Conservation (phyloP, 257 asterid genomes). For the Paraleonurus japonicus region DNA sequence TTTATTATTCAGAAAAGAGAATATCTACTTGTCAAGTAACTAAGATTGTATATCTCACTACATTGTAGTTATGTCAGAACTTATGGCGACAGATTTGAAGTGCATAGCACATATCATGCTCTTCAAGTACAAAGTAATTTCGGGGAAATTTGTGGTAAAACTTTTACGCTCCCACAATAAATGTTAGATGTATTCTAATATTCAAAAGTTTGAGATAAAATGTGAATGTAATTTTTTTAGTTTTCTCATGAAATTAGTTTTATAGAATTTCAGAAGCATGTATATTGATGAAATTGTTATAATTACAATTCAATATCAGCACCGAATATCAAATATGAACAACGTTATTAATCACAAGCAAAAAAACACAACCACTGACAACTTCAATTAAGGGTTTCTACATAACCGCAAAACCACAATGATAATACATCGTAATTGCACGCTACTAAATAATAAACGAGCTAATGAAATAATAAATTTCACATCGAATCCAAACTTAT, state of each 20-base stretch:
- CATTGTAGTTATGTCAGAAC: background rate
- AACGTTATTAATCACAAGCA: conserved; percentile 14
- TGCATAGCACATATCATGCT: background rate
- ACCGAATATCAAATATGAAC: background rate
- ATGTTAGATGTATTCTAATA: background rate
- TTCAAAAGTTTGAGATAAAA: background rate
- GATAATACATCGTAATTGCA: conserved; percentile 22
- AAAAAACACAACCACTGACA: background rate
- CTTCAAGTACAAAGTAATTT: background rate
- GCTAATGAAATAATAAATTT: conserved; percentile 22
- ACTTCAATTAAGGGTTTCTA: conserved; percentile 26
- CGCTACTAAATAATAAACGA: conserved; percentile 21
- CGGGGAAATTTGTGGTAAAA: background rate
- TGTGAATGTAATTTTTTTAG: background rate
- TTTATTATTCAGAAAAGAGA: background rate
- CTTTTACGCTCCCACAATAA: background rate
- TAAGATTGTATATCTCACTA: background rate
- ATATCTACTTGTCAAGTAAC: background rate
- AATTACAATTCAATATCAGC: conserved; percentile 23
- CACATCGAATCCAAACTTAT: conserved; percentile 7
- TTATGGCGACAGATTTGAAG: background rate
- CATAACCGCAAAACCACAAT: conserved; percentile 6
- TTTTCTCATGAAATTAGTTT: background rate
- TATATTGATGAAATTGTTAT: conserved; percentile 9
- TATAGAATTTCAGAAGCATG: background rate